Evolutionary conservation across 495 filamentous ascomycete genomes (phyloP).

Genomic region (Podospora bellae-mahoneyi): DNA sequence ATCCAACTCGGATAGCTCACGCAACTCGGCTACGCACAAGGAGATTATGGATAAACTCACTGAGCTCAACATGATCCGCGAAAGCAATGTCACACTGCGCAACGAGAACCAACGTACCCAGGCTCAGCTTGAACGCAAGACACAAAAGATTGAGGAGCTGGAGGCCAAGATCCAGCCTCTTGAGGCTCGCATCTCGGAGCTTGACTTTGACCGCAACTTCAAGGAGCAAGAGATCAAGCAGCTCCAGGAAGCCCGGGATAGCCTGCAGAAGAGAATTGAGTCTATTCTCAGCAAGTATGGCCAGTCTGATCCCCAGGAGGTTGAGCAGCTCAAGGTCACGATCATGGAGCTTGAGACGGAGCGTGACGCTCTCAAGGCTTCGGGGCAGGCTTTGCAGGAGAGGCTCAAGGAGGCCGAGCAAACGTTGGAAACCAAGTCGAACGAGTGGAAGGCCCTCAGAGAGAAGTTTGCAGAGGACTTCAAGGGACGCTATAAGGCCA

Average conservation of each 20-base stretch:
- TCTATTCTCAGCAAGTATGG: conserved; percentile 95
- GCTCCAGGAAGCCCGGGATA: conserved; percentile 80
- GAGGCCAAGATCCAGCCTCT: conserved; percentile 75
- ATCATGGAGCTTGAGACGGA: conserved; percentile 63
- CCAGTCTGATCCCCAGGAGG: conserved; percentile 85
- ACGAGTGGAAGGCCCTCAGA: conserved; percentile 39
- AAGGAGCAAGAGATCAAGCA: conserved; percentile 83
- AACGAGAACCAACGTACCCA: conserved; percentile 78
- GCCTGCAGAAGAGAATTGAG: conserved; percentile 88
- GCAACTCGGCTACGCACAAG: conserved; percentile 70
- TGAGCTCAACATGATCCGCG: conserved; percentile 89
- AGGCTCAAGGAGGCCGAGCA: conserved; percentile 47
- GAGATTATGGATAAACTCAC: conserved; percentile 91
- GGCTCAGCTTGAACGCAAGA: conserved; percentile 68
- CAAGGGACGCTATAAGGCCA: conserved; percentile 41
- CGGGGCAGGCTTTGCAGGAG: conserved; percentile 57
- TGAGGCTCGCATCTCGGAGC: conserved; percentile 68
- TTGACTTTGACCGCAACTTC: conserved; percentile 73
- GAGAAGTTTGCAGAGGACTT: conserved; percentile 46
- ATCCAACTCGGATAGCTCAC: conserved; percentile 66
- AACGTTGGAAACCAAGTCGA: conserved; percentile 44
- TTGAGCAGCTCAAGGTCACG: conserved; percentile 74
- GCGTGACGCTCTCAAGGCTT: conserved; percentile 60
- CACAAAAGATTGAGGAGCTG: conserved; percentile 68
- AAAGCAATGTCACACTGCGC: conserved; percentile 84